Evolutionary conservation across 805 yeast species (phyloP).

Genomic region (Lipomyces chichibuensis): DNA sequence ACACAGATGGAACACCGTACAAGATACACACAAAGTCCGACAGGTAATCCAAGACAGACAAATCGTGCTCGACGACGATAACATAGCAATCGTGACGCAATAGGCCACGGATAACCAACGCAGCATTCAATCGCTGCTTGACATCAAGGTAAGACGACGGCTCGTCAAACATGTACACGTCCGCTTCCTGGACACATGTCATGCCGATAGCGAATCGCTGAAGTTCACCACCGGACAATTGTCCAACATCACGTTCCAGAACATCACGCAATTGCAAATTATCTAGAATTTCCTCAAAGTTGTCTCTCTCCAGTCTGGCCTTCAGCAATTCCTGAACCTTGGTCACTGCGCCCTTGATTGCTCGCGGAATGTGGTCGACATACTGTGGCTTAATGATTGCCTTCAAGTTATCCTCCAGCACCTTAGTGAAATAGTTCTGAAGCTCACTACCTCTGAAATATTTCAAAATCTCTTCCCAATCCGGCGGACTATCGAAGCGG

Average conservation of each 20-base stretch:
- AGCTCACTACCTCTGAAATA: slow-evolving; percentile 96
- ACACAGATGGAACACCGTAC: slow-evolving; percentile 97
- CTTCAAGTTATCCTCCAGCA: slow-evolving; percentile 89
- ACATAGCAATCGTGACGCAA: slow-evolving; percentile 73
- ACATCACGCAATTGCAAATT: slow-evolving; percentile 76
- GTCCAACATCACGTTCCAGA: slow-evolving; percentile 81
- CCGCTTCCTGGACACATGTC: slow-evolving; percentile 93
- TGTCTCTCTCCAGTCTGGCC: slow-evolving; percentile 73
- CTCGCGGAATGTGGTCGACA: slow-evolving; percentile 96
- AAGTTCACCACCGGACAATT: slow-evolving; percentile 96
- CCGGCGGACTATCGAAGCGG: slow-evolving; percentile 91
- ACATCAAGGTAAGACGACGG: slow-evolving; percentile 98
- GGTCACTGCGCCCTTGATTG: slow-evolving; percentile 85
- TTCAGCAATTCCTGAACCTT: slow-evolving; percentile 84
- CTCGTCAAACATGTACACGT: slow-evolving; percentile 98
- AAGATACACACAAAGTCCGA: slow-evolving; percentile 96
- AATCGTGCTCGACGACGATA: slow-evolving; percentile 97
- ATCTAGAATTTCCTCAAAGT: slow-evolving; percentile 63
- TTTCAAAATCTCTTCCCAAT: slow-evolving; percentile 90
- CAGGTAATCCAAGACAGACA: slow-evolving; percentile 93
- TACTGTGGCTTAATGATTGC: slow-evolving; percentile 99
- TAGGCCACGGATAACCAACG: slow-evolving; percentile 86
- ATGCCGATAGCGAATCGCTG: slow-evolving; percentile 98
- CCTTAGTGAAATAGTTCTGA: slow-evolving; percentile 92
- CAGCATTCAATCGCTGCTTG: slow-evolving; percentile 98